These are phyloP conservation scores for Kodamaea sagamina DNA, from an alignment of 805 yeast species.

Conservation along the genomic window DNA sequence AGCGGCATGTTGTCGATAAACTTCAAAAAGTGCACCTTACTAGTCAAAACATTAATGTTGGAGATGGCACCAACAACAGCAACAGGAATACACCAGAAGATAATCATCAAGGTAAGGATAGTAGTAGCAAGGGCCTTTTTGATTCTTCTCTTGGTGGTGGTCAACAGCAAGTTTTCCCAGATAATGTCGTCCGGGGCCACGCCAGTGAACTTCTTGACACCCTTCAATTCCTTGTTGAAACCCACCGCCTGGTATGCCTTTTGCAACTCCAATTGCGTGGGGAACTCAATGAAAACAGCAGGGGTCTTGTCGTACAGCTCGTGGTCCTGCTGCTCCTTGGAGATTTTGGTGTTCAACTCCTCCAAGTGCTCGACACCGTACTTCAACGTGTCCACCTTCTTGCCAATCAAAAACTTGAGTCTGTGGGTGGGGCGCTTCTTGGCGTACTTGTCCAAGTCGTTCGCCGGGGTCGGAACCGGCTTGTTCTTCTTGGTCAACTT, in stretches of 20 bases:
- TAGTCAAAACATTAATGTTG: slow-evolving; percentile 27
- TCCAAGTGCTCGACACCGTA: slow-evolving; percentile 68
- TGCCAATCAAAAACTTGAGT: slow-evolving; percentile 68
- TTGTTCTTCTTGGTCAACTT: slow-evolving; percentile 61
- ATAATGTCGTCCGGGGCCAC: slow-evolving; percentile 78
- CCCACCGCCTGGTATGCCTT: slow-evolving; percentile 83
- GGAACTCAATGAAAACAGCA: slow-evolving; percentile 79
- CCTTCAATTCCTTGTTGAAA: slow-evolving; percentile 49
- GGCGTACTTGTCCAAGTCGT: slow-evolving; percentile 63
- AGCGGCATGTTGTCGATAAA: slow-evolving; percentile 29
- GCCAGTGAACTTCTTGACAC: slow-evolving; percentile 56
- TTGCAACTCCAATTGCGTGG: slow-evolving; percentile 84
- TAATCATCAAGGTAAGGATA: slow-evolving; percentile 62
- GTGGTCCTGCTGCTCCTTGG: slow-evolving; percentile 54
- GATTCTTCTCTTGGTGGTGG: slow-evolving; percentile 55
- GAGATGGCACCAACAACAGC: slow-evolving; percentile 35
- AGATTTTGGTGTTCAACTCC: slow-evolving; percentile 68
- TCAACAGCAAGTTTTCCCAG: slow-evolving; percentile 74
- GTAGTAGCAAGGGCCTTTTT: slow-evolving; percentile 62
- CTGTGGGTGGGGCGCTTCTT: slow-evolving; percentile 80
- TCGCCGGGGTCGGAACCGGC: slow-evolving; percentile 55
- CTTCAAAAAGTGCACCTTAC: slow-evolving; percentile 25
- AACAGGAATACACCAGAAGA: slow-evolving; percentile 77
- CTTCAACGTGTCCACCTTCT: slow-evolving; percentile 82
- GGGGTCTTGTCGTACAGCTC: slow-evolving; percentile 54